These are phyloP conservation scores for Stellera chamaejasme DNA, from an alignment of 345 rosid species.

Conservation along the genomic window DNA sequence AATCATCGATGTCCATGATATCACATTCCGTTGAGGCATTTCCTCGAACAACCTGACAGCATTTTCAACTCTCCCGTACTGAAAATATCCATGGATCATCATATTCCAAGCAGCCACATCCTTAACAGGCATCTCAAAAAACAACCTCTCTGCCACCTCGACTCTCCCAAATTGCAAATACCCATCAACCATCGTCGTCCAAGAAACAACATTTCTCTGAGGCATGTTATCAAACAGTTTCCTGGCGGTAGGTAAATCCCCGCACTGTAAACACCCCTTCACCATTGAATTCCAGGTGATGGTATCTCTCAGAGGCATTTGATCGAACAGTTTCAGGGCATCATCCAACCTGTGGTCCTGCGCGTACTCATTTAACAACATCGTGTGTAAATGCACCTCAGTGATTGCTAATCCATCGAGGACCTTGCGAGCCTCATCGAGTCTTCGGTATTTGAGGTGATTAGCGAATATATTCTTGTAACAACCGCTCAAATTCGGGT, in stretches of 20 bases:
- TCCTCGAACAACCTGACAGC: slow-evolving; percentile 44
- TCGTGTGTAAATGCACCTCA: slow-evolving; percentile 38
- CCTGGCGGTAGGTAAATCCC: slow-evolving; percentile 31
- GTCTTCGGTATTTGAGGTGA: slow-evolving; percentile 29
- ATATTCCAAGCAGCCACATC: slow-evolving; percentile 72
- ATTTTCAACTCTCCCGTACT: slow-evolving; percentile 38
- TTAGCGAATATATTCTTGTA: slow-evolving; percentile 26
- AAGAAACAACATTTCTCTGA: slow-evolving; percentile 51
- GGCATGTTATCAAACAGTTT: slow-evolving; percentile 66
- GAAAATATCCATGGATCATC: slow-evolving; percentile 61
- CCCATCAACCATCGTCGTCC: slow-evolving; percentile 71
- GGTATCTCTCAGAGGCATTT: slow-evolving; percentile 44
- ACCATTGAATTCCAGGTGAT: slow-evolving; percentile 68
- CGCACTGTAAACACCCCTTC: slow-evolving; percentile 56
- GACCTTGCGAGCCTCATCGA: slow-evolving; percentile 34
- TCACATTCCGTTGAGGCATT: slow-evolving; percentile 55
- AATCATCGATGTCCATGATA: slow-evolving; percentile 85
- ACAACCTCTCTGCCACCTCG: slow-evolving; percentile 44
- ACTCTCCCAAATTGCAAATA: slow-evolving; percentile 43
- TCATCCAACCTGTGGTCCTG: slow-evolving; percentile 26
- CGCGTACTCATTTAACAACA: slow-evolving; percentile 40
- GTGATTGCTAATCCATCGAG: slow-evolving; percentile 35
- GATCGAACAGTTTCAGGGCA: slow-evolving; percentile 41
- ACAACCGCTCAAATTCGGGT: slow-evolving; percentile 2
- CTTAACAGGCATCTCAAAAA: slow-evolving; percentile 45